A percentile compares a stretch with the other conserved stretches of the same genome.
phyloP scores from a whole-genome alignment of 164 flowering plant species.

The Vitis riparia region DNA sequence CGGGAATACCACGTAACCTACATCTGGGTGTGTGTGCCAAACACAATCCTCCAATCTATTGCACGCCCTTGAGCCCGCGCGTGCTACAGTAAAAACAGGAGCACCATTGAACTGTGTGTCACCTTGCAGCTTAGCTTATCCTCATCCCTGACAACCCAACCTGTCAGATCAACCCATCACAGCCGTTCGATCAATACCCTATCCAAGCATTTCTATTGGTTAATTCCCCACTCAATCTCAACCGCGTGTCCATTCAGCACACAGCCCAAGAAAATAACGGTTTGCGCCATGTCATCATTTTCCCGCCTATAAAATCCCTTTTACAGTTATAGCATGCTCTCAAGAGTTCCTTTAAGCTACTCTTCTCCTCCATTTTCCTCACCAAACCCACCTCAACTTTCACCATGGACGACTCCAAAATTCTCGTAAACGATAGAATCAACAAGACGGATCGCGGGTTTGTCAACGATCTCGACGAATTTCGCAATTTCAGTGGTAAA shows the following conservation, averaged over 20 bases:
- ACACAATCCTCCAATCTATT: background rate
- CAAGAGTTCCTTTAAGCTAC: too few species aligned
- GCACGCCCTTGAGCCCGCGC: too few species aligned
- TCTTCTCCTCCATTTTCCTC: background rate
- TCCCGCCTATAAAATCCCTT: background rate
- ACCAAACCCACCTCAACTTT: background rate
- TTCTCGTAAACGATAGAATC: background rate
- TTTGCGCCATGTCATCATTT: constrained; percentile 3
- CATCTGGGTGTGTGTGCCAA: constrained; percentile 7
- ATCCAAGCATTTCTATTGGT: background rate
- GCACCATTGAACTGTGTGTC: constrained; percentile 2
- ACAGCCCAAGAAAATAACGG: constrained; percentile 2
- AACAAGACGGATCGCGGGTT: background rate
- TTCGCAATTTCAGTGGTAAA: background rate
- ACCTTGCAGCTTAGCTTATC: constrained; percentile 1
- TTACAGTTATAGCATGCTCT: too few species aligned
- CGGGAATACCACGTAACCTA: background rate
- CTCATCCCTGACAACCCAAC: background rate
- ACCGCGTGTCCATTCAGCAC: background rate
- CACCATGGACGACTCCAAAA: constrained; percentile 3
- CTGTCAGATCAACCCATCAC: background rate
- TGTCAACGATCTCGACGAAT: background rate
- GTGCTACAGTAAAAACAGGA: too few species aligned
- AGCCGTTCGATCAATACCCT: background rate
- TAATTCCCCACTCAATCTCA: constrained; percentile 4